Evolutionary conservation across 139 green algal species (phyloP).

Genomic region (Volvox africanus): DNA sequence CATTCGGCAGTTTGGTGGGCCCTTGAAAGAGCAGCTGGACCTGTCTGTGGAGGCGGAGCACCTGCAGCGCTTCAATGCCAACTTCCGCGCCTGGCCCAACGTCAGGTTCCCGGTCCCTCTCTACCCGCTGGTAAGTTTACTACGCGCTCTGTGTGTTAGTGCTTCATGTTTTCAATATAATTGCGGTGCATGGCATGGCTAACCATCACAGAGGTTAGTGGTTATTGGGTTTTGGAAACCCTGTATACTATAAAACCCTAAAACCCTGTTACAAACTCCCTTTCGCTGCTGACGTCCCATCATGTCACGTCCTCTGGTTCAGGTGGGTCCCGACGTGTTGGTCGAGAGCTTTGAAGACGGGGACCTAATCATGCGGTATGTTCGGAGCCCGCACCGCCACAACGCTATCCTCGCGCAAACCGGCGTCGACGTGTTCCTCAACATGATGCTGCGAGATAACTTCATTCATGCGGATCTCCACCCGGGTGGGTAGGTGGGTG

Average conservation of each 20-base stretch:
- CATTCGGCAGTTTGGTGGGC: slow-evolving; percentile 88
- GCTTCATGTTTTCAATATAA: no score
- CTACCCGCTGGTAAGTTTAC: slow-evolving; percentile 79
- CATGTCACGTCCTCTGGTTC: neutral
- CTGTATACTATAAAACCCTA: no score
- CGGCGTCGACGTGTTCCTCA: slow-evolving; percentile 71
- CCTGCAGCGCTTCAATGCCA: slow-evolving; percentile 38
- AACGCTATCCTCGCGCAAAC: slow-evolving; percentile 35
- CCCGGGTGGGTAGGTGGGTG: slow-evolving; percentile 40
- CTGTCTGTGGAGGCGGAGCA: slow-evolving; percentile 78
- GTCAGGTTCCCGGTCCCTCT: slow-evolving; percentile 85
- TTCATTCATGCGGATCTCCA: slow-evolving; percentile 91
- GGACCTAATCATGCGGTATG: slow-evolving; percentile 68
- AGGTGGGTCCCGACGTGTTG: slow-evolving; percentile 75
- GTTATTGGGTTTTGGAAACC: no score
- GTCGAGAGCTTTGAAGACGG: slow-evolving; percentile 94
- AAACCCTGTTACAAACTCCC: neutral
- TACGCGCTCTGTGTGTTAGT: neutral
- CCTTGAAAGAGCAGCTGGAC: slow-evolving; percentile 91
- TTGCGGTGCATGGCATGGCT: no score
- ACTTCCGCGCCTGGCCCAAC: slow-evolving; percentile 43
- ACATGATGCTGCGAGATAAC: slow-evolving; percentile 90
- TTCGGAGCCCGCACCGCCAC: slow-evolving; percentile 39
- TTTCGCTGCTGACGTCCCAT: neutral
- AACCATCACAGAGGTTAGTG: no score